A percentile compares a stretch with the other conserved stretches of the same genome.
These are phyloP conservation scores for Avena insularis DNA, from an alignment of 176 grass and related monocot genomes.

Conservation along the genomic window DNA sequence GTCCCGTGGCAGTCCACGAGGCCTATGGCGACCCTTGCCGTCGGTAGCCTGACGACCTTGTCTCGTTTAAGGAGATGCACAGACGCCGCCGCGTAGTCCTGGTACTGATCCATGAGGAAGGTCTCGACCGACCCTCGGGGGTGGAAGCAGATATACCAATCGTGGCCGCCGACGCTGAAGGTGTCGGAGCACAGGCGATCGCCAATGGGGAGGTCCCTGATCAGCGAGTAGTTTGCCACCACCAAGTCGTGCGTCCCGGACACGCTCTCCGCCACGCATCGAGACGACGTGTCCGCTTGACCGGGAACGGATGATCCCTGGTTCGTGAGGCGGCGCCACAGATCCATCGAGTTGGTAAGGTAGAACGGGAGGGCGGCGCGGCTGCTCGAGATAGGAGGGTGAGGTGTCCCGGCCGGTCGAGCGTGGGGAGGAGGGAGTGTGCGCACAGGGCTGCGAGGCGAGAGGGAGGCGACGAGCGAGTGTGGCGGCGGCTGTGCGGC, in stretches of 20 bases:
- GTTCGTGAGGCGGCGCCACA: neutral
- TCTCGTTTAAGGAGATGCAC: neutral
- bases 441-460: too few relatives aligned
- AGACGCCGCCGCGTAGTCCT: neutral
- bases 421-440: too few relatives aligned
- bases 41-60: neutral
- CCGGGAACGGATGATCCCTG: neutral
- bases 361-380: too few relatives aligned
- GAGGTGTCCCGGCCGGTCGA: too few relatives aligned
- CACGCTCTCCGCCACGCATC: neutral
- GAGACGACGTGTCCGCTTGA: neutral
- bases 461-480: too few relatives aligned
- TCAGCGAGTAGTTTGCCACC: constrained; percentile 2
- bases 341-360: neutral
- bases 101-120: too few relatives aligned
- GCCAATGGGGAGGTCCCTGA: neutral
- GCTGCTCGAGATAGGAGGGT: too few relatives aligned
- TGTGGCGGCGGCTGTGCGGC: too few relatives aligned
- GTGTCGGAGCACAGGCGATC: neutral
- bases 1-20: neutral
- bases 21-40: neutral
- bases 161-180: neutral
- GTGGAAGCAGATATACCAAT: neutral
- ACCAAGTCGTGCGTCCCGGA: constrained; percentile 3
- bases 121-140: neutral